Evolutionary conservation across 768 basidiomycete genomes (phyloP).

Genomic region (Dentipellis sp.): DNA sequence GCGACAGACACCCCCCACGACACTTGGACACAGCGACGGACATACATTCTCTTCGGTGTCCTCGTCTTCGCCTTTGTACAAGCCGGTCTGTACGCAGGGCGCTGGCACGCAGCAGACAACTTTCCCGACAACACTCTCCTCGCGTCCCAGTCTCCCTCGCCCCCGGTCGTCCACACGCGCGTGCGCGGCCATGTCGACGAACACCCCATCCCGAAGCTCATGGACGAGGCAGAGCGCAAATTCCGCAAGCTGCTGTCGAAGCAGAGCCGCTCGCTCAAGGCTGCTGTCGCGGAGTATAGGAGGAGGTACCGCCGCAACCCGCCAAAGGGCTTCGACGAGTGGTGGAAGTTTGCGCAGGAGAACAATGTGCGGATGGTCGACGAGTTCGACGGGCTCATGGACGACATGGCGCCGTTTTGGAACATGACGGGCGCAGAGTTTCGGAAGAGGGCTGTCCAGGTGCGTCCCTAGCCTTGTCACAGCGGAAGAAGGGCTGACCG

Average conservation of each 20-base stretch:
- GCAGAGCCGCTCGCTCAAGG: conserved; percentile 74
- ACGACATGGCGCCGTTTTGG: conserved; percentile 85
- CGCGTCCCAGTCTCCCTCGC: conserved; percentile 15
- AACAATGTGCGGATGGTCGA: conserved; percentile 76
- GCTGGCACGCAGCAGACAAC: conserved; percentile 13
- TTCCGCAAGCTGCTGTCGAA: conserved; percentile 55
- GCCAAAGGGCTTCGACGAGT: conserved; percentile 84
- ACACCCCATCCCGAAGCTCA: conserved; percentile 82
- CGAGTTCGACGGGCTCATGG: conserved; percentile 76
- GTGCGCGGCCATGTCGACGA: conserved; percentile 18
- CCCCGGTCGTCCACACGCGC: conserved; percentile 13
- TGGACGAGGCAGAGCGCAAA: conserved; percentile 72
- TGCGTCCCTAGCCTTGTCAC: conserved; percentile 20
- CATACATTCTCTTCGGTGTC: conserved; percentile 17
- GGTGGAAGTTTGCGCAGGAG: conserved; percentile 75
- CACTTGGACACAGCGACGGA: conserved; percentile 4
- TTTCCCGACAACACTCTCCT: conserved; percentile 19
- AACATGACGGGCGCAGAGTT: conserved; percentile 62
- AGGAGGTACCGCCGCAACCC: conserved; percentile 70
- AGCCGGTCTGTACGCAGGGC: conserved; percentile 25
- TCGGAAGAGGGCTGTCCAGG: conserved; percentile 51
- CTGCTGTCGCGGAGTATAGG: conserved; percentile 78
- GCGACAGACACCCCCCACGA: conserved; percentile 1
- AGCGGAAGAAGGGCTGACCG: not conserved
- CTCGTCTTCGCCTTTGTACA: conserved; percentile 23